These are phyloP conservation scores for Chaetoceros muelleri DNA, from an alignment of 108 stramenopile species.

Conservation along the genomic window DNA sequence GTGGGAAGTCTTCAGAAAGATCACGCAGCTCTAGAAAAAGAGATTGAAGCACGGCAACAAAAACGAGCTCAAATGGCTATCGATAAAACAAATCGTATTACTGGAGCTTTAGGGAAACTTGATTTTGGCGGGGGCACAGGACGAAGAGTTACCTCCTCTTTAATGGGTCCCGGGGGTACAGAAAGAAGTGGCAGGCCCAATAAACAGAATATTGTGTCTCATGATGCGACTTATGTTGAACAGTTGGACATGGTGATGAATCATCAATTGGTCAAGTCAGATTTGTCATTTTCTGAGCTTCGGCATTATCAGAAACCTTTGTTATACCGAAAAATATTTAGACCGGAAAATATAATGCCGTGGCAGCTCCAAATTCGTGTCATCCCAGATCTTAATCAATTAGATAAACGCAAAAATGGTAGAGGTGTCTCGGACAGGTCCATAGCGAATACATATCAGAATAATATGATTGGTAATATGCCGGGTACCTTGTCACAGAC, in stretches of 20 bases:
- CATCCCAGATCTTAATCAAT: constrained; percentile 9
- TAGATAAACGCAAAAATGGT: constrained; percentile 13
- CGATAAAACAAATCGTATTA: constrained; percentile 79
- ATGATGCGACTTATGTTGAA: constrained; percentile 77
- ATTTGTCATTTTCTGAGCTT: constrained; percentile 44
- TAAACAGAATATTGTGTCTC: constrained; percentile 33
- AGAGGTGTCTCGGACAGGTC: constrained; percentile 25
- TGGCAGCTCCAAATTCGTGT: constrained; percentile 81
- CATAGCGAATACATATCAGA: constrained; percentile 43
- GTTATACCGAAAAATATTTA: constrained; percentile 46
- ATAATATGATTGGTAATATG: constrained; percentile 55
- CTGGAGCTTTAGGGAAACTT: constrained; percentile 66
- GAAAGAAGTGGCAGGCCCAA: constrained; percentile 76
- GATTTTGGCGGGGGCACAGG: constrained; percentile 56
- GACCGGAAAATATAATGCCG: constrained; percentile 22
- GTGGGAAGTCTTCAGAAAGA: constrained; percentile 33
- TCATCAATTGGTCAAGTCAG: constrained; percentile 49
- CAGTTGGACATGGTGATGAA: constrained; percentile 77
- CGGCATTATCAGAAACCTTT: constrained; percentile 79
- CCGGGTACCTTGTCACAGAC: constrained; percentile 56
- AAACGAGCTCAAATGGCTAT: constrained; percentile 76
- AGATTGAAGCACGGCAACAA: constrained; percentile 59
- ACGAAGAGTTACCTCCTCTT: constrained; percentile 66
- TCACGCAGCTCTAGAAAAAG: constrained; percentile 46
- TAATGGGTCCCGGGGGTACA: constrained; percentile 87